Percentiles rank a stretch among this genome's conserved stretches.
These are phyloP conservation scores for Parasitella parasitica DNA, from an alignment of 371 early-diverging fungal genomes.

Conservation along the genomic window DNA sequence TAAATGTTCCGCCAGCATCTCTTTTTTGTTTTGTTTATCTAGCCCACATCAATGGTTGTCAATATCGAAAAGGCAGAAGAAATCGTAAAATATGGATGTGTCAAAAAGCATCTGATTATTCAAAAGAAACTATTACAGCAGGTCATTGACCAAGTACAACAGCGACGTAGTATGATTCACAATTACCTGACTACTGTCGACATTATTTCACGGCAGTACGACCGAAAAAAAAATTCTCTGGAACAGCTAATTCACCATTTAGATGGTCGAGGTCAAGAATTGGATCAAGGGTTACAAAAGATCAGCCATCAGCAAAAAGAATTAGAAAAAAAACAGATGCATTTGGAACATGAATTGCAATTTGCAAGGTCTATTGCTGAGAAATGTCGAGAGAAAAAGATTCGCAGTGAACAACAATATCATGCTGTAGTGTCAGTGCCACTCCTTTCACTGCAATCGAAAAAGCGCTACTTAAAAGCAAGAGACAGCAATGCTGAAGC, in stretches of 20 bases:
- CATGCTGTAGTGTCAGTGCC: conserved; percentile 30
- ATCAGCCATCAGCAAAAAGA: conserved; percentile 17
- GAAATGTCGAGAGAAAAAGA: conserved; percentile 24
- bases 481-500: conserved; percentile 31
- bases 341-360: conserved; percentile 9
- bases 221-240: not conserved
- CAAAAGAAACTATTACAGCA: conserved; percentile 6
- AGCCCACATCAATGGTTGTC: conserved; percentile 3
- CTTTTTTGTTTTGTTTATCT: not conserved
- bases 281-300: conserved; percentile 14
- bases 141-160: conserved; percentile 8
- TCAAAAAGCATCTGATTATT: not conserved
- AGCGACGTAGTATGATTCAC: not conserved
- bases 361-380: conserved; percentile 16
- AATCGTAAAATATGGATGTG: not conserved
- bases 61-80: conserved; percentile 18
- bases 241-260: conserved; percentile 9
- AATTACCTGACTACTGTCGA: conserved; percentile 1
- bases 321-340: conserved; percentile 13
- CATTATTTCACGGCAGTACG: not conserved
- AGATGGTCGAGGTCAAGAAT: not conserved
- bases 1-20: conserved; percentile 17
- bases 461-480: conserved; percentile 37
- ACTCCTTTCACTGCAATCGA: conserved; percentile 25
- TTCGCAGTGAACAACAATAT: conserved; percentile 30